These are phyloP conservation scores for Saccharomycopsis sp. DNA, from an alignment of 805 yeast species.

Conservation along the genomic window DNA sequence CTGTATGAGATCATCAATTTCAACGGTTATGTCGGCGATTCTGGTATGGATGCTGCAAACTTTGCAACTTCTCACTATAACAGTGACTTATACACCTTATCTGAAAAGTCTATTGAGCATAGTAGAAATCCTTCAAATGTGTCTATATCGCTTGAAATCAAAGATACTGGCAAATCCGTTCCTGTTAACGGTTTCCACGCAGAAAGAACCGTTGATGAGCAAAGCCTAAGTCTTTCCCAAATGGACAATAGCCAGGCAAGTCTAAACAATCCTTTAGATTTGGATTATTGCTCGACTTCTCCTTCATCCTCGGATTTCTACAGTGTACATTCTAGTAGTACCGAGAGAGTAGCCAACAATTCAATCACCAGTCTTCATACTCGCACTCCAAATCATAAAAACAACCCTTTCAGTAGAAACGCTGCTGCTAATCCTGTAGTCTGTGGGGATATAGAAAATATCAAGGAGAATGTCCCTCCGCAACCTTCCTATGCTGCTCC, in stretches of 20 bases:
- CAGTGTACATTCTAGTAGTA: slow-evolving; percentile 13
- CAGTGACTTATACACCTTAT: slow-evolving; percentile 15
- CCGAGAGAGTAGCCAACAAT: slow-evolving; percentile 2
- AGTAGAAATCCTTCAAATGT: slow-evolving; percentile 4
- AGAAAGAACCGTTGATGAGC: not conserved
- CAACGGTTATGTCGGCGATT: not conserved
- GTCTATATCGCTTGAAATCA: not conserved
- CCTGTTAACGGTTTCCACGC: not conserved
- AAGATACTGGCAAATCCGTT: not conserved
- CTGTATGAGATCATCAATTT: not conserved
- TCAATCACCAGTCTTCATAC: not conserved
- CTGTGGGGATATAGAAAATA: not conserved
- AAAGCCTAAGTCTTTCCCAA: not conserved
- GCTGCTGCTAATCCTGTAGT: no score
- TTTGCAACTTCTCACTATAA: not conserved
- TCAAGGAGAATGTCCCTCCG: not conserved
- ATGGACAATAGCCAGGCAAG: not conserved
- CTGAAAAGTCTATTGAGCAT: slow-evolving; percentile 18
- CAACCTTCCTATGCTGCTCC: slow-evolving; percentile 8
- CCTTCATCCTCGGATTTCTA: slow-evolving; percentile 12
- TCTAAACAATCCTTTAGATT: slow-evolving; percentile 8
- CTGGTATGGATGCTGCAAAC: not conserved
- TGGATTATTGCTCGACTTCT: slow-evolving; percentile 14
- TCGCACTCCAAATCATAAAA: not conserved
- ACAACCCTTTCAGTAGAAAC: not conserved